A percentile compares a stretch with the other conserved stretches of the same genome.
Conservation (phyloP, 1,284 basidiomycete species). For the Quambalaria eucalypti region DNA sequence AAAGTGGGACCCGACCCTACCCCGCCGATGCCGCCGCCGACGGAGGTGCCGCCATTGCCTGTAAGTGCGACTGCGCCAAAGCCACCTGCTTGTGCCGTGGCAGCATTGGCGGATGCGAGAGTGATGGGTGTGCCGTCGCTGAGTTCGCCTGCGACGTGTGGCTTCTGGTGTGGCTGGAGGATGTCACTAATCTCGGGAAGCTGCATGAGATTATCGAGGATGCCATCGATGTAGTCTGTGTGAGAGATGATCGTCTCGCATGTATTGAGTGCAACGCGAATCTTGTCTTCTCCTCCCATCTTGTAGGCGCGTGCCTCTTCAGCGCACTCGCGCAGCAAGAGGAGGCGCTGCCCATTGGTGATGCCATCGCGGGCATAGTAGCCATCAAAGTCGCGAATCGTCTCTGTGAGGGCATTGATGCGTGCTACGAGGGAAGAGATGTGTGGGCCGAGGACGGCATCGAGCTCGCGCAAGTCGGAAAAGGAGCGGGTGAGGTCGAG, state of each 20-base stretch:
- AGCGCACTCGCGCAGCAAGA: constrained; percentile 80
- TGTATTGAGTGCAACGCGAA: constrained; percentile 85
- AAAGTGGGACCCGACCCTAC: not conserved
- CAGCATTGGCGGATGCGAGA: constrained; percentile 1
- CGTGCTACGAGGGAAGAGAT: constrained; percentile 36
- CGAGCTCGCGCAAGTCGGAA: constrained; percentile 91
- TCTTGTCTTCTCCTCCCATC: constrained; percentile 96
- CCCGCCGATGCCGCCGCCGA: not conserved
- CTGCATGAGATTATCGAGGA: constrained; percentile 29
- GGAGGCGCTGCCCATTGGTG: constrained; percentile 61
- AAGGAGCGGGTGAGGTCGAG: constrained; percentile 87
- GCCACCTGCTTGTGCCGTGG: not conserved
- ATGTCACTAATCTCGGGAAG: constrained; percentile 27
- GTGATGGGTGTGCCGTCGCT: constrained; percentile 9
- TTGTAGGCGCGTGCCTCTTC: constrained; percentile 85
- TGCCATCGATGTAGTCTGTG: constrained; percentile 41
- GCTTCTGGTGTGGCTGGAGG: constrained; percentile 14
- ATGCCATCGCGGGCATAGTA: not conserved
- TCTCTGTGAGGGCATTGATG: constrained; percentile 30
- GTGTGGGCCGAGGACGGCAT: constrained; percentile 73
- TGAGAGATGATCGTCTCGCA: constrained; percentile 61
- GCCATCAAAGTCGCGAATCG: constrained; percentile 50
- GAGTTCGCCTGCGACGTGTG: constrained; percentile 9
- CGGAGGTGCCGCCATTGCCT: not conserved
- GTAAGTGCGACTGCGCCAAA: not conserved